Evolutionary conservation across 202 grass and related monocot species (phyloP).

Genomic region (Zizania palustris): DNA sequence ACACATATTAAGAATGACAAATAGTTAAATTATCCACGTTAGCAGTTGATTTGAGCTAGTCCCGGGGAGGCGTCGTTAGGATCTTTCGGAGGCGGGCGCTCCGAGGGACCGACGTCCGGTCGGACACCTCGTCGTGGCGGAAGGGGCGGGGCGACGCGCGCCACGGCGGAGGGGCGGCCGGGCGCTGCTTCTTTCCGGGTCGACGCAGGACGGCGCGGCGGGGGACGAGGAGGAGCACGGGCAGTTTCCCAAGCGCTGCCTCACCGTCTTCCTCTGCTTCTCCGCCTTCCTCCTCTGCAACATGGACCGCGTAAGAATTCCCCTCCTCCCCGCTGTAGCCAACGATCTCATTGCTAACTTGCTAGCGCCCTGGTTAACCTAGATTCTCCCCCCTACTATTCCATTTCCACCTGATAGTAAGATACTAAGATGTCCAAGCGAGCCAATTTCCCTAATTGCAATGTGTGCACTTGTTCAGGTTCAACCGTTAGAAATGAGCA

Average conservation of each 20-base stretch:
- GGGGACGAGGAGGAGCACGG: slow-evolving; percentile 16
- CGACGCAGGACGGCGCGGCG: background rate
- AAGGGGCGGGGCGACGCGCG: background rate
- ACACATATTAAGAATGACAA: too few relatives aligned
- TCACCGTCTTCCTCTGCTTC: slow-evolving; percentile 92
- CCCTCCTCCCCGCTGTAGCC: background rate
- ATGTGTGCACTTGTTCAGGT: too few relatives aligned
- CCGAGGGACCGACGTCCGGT: slow-evolving; percentile 42
- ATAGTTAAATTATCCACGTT: too few relatives aligned
- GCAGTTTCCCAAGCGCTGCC: slow-evolving; percentile 79
- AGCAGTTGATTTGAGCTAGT: too few relatives aligned
- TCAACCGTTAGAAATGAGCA: too few relatives aligned
- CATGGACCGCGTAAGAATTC: slow-evolving; percentile 80
- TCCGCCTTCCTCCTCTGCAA: slow-evolving; percentile 95
- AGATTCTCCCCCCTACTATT: too few relatives aligned
- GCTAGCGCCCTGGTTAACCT: too few relatives aligned
- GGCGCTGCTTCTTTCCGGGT: slow-evolving; percentile 22
- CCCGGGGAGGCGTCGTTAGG: background rate
- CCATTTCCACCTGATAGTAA: background rate
- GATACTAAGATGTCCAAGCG: background rate
- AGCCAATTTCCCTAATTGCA: too few relatives aligned
- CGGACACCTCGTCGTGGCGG: slow-evolving; percentile 30
- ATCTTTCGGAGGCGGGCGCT: slow-evolving; percentile 40
- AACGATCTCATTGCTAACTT: too few relatives aligned
- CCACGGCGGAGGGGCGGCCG: background rate